These are phyloP conservation scores for Lojkania enalia DNA, from an alignment of 2,329 filamentous ascomycete species.

Conservation along the genomic window DNA sequence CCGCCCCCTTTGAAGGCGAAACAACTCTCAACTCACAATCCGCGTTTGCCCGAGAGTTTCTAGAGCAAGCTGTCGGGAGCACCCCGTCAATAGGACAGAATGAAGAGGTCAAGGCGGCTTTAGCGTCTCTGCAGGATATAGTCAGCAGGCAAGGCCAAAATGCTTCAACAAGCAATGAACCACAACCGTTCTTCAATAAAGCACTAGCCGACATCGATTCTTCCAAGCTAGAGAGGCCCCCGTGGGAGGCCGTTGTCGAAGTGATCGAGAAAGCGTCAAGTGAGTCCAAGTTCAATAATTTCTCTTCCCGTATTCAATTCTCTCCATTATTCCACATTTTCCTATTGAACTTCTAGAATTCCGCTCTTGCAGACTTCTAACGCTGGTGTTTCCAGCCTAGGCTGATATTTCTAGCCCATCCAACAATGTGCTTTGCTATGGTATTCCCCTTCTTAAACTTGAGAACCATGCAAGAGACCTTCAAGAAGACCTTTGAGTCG, in stretches of 20 bases:
- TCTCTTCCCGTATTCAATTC: neutral
- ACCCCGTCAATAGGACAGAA: slow-evolving; percentile 40
- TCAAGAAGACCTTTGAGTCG: slow-evolving; percentile 30
- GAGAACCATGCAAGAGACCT: slow-evolving; percentile 27
- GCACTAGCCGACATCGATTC: slow-evolving; percentile 29
- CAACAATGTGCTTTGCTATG: slow-evolving; percentile 38
- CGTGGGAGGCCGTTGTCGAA: slow-evolving; percentile 31
- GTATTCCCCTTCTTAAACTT: slow-evolving; percentile 38
- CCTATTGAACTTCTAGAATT: neutral
- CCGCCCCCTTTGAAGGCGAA: slow-evolving; percentile 52
- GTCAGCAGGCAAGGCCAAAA: slow-evolving; percentile 32
- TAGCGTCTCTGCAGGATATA: slow-evolving; percentile 38
- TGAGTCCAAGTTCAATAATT: slow-evolving; percentile 24
- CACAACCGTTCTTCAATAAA: slow-evolving; percentile 25
- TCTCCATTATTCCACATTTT: too few relatives aligned
- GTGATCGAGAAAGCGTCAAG: slow-evolving; percentile 30
- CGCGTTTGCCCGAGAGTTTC: slow-evolving; percentile 50
- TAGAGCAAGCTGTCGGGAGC: slow-evolving; percentile 46
- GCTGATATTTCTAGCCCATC: too few relatives aligned
- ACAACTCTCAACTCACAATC: slow-evolving; percentile 55
- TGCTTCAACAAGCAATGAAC: slow-evolving; percentile 15
- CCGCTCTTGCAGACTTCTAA: too few relatives aligned
- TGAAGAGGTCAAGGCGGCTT: slow-evolving; percentile 36
- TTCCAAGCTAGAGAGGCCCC: slow-evolving; percentile 34
- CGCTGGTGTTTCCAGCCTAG: neutral